Base-by-base conservation (phyloP, 1,284 basidiomycete genomes). In the Sanghuangporus weigelae region DNA sequence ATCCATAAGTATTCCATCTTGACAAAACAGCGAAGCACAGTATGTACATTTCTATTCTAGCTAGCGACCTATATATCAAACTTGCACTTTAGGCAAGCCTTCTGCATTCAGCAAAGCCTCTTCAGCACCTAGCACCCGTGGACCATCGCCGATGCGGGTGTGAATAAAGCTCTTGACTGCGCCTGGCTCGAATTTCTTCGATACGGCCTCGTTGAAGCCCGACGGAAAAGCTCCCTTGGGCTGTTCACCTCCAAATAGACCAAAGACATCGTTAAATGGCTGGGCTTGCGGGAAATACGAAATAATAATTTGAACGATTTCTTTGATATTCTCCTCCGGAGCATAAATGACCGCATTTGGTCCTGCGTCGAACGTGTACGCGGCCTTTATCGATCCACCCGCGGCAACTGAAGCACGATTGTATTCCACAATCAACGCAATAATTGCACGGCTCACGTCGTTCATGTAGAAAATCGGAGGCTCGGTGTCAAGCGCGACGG, bases 391-490 rank as follows among this genome's bases (percentile, higher is more conserved):
- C 65, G 85, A 83, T 1, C 84, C 80, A 0, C 87, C 86, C 8
- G 77, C 76, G 53, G 77, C 85, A 53, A 88, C 74, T 2, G 86
- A 83, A 42, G 92, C 81, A n/a, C 96, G 85, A 79, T 99, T 99
- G 79, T 96, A 88, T 77, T 98, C 97, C 63, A 93, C 90, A 67
- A 99, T 83, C 69, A 96, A 76, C 5, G 87, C 81, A 71, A 97
- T 92, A 77, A 98, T 92, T 35, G 91, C 77, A 36, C 90, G 84
- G 67, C 89, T 92, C 69, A 96, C 93, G 76, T 99, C 96, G 81
- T 98, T 99, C 86, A 99, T 90, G 82, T 99, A 99, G 76, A 99
- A 98, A 77, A 99, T 99, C 54, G 96, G 97, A 1, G 96, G 97
- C 55, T 90, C 84, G 0, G 96, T 99, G 79, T 99, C 97, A 69